Conservation (phyloP, 78 protist species). For the Dictyostelium intermedium region DNA sequence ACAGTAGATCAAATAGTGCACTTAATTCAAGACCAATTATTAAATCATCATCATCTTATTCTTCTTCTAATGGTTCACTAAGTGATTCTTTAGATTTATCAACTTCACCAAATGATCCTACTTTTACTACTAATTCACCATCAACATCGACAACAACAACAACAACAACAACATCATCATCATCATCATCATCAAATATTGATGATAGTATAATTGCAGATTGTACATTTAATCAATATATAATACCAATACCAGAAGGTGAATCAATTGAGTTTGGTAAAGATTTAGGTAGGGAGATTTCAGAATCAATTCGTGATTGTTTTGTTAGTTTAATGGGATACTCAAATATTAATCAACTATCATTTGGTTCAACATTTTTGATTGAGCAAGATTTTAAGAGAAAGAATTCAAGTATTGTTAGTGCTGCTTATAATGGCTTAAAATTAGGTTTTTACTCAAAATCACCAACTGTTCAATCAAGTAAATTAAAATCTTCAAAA, state of each 20-base stretch:
- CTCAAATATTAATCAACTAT: slow-evolving; percentile 1
- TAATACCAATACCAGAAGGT: slow-evolving; percentile 71
- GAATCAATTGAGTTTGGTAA: slow-evolving; percentile 63
- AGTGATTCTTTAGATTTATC: background rate
- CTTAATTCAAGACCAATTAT: background rate
- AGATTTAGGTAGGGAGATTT: slow-evolving; percentile 35
- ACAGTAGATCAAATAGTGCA: background rate
- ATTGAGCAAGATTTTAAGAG: slow-evolving; percentile 62
- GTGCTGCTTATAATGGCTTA: slow-evolving; percentile 53
- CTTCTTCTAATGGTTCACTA: background rate
- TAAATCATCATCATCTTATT: background rate
- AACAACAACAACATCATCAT: background rate
- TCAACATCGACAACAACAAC: background rate
- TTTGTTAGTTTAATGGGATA: background rate
- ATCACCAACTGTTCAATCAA: slow-evolving; percentile 18
- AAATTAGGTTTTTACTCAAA: slow-evolving; percentile 89
- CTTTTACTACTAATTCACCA: background rate
- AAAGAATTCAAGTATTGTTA: slow-evolving; percentile 16
- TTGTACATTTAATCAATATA: slow-evolving; percentile 17
- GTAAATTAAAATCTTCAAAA: background rate
- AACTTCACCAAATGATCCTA: slow-evolving; percentile 3
- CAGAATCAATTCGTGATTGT: slow-evolving; percentile 49
- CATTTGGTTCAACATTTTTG: slow-evolving; percentile 3
- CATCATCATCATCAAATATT: background rate
- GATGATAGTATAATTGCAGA: slow-evolving; percentile 19